phyloP scores from a whole-genome alignment of 2,329 filamentous ascomycete genomes.

The Neonectria punicea region DNA sequence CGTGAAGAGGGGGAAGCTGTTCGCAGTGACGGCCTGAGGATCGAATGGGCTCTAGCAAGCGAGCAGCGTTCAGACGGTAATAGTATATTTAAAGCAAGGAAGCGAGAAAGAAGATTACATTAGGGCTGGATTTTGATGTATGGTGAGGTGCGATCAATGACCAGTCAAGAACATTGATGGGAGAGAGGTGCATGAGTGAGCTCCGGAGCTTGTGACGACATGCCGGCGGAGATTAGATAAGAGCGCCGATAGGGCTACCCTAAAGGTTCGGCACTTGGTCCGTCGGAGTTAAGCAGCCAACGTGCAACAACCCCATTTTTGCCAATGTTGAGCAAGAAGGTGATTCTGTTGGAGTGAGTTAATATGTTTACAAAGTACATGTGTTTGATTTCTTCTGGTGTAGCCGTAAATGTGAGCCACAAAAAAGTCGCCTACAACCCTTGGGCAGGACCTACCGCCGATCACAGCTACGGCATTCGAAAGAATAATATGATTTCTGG shows the following conservation, averaged over 20 bases:
- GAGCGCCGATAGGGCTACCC: neutral
- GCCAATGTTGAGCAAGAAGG: neutral
- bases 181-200: conserved; percentile 24
- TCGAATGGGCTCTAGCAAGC: neutral
- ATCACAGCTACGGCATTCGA: too few species aligned
- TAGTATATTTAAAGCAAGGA: neutral
- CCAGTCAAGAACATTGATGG: neutral
- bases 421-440: too few species aligned
- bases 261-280: neutral
- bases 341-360: neutral
- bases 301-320: neutral
- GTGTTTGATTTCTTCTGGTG: neutral
- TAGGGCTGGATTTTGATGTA: neutral
- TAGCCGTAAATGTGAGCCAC: too few species aligned
- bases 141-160: neutral
- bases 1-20: conserved; percentile 23
- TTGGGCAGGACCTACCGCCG: too few species aligned
- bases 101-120: neutral
- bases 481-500: too few species aligned
- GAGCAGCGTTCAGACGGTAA: neutral
- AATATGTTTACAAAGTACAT: neutral
- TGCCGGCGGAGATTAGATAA: conserved; percentile 42
- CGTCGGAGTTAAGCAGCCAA: neutral
- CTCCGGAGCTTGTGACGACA: conserved; percentile 39
- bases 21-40: neutral